phyloP scores from a whole-genome alignment of 176 grass and related monocot species.

The Cymbopogon citratus region DNA sequence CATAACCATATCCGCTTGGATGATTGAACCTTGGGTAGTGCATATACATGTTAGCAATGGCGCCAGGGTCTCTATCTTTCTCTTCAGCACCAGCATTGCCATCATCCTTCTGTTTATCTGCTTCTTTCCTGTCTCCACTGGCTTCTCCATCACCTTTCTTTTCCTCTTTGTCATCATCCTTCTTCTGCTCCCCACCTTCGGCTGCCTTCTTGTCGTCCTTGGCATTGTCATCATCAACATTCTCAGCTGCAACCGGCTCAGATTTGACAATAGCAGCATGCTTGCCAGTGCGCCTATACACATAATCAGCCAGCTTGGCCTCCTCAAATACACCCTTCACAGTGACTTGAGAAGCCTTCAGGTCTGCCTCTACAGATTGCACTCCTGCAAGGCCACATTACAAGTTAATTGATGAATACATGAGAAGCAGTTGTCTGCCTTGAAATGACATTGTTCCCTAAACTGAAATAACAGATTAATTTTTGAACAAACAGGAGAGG shows the following conservation, averaged over 20 bases:
- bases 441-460: not conserved
- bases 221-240: constrained; percentile 9
- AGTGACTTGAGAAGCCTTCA: constrained; percentile 64
- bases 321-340: constrained; percentile 78
- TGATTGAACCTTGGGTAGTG: constrained; percentile 43
- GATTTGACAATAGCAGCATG: constrained; percentile 67
- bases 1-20: constrained; percentile 30
- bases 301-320: constrained; percentile 56
- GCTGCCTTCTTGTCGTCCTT: constrained; percentile 39
- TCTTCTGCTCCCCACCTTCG: constrained; percentile 37
- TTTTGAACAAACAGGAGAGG: no score
- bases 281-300: constrained; percentile 75
- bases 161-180: constrained; percentile 22
- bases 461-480: not conserved
- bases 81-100: constrained; percentile 29
- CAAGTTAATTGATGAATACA: not conserved
- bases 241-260: constrained; percentile 31
- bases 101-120: constrained; percentile 23
- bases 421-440: not conserved
- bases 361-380: constrained; percentile 55
- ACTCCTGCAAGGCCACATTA: constrained; percentile 49
- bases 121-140: constrained; percentile 27
- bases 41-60: constrained; percentile 32
- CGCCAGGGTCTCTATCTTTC: constrained; percentile 19
- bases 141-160: constrained; percentile 2